Conservation (phyloP, 805 yeast species). For the Sugiyamaella floridensis region DNA sequence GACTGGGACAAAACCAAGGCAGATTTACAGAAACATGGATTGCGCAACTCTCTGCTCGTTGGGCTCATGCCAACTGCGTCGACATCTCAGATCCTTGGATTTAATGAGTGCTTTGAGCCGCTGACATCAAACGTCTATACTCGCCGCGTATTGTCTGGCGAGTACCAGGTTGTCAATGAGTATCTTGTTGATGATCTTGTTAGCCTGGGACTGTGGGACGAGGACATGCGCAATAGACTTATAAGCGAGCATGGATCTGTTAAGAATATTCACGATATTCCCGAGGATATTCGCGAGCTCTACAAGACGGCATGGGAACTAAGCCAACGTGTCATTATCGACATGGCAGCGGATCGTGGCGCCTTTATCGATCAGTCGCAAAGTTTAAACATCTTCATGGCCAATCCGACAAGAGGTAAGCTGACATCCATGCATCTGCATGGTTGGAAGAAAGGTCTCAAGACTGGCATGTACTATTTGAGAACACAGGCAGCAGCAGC, state of each 20-base stretch:
- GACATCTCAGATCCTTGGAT: slow-evolving; percentile 88
- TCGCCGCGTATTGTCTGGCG: slow-evolving; percentile 85
- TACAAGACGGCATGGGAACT: slow-evolving; percentile 94
- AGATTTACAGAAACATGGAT: slow-evolving; percentile 51
- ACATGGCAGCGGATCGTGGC: slow-evolving; percentile 72
- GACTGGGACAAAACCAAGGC: slow-evolving; percentile 70
- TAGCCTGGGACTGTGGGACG: slow-evolving; percentile 72
- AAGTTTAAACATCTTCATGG: slow-evolving; percentile 78
- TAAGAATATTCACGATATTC: slow-evolving; percentile 63
- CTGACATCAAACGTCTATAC: slow-evolving; percentile 82
- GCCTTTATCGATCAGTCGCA: slow-evolving; percentile 83
- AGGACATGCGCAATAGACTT: slow-evolving; percentile 62
- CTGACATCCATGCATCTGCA: slow-evolving; percentile 95
- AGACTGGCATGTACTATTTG: slow-evolving; percentile 95
- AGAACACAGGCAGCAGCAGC: slow-evolving; percentile 94
- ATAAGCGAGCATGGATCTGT: slow-evolving; percentile 76
- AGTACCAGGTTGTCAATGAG: slow-evolving; percentile 81
- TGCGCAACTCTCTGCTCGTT: slow-evolving; percentile 76
- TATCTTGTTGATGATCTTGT: slow-evolving; percentile 72
- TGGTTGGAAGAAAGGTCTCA: slow-evolving; percentile 94
- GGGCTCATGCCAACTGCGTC: slow-evolving; percentile 99
- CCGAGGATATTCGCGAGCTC: slow-evolving; percentile 56
- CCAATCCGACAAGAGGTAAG: slow-evolving; percentile 85
- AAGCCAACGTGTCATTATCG: slow-evolving; percentile 70
- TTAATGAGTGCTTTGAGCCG: slow-evolving; percentile 91